Evolutionary conservation across 495 filamentous ascomycete genomes (phyloP).

Genomic region (Lasiosphaeriaceae sp.): DNA sequence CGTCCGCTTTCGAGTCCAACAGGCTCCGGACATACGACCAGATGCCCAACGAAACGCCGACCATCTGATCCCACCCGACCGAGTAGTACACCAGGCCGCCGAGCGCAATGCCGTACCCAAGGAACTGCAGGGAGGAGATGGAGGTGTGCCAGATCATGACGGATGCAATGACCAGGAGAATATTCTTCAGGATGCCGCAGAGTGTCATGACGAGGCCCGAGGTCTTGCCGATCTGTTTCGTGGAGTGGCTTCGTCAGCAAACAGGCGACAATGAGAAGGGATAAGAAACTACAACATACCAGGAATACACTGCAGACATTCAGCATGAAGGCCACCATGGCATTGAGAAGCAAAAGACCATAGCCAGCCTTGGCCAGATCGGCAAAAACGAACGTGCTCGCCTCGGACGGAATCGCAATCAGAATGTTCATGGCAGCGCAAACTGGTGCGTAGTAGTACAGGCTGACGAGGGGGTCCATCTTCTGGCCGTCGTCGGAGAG

Average conservation of each 20-base stretch:
- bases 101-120: slow-evolving; percentile 65
- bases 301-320: slow-evolving; percentile 76
- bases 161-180: slow-evolving; percentile 61
- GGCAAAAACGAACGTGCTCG: slow-evolving; percentile 46
- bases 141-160: slow-evolving; percentile 64
- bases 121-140: slow-evolving; percentile 54
- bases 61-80: slow-evolving; percentile 63
- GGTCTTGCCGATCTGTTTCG: slow-evolving; percentile 68
- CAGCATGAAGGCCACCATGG: slow-evolving; percentile 68
- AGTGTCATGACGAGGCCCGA: slow-evolving; percentile 74
- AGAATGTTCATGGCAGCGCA: slow-evolving; percentile 71
- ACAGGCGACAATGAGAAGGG: background rate
- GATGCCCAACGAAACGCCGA: slow-evolving; percentile 51
- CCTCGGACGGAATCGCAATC: slow-evolving; percentile 60
- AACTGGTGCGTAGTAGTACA: slow-evolving; percentile 82
- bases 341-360: slow-evolving; percentile 59
- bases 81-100: slow-evolving; percentile 64
- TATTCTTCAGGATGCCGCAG: slow-evolving; percentile 72
- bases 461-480: slow-evolving; percentile 79
- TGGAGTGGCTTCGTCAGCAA: background rate
- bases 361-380: slow-evolving; percentile 56
- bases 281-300: slow-evolving; percentile 36
- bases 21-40: slow-evolving; percentile 61
- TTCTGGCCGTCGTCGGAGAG: slow-evolving; percentile 61
- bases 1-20: slow-evolving; percentile 36